Percentiles rank a stretch among this genome's conserved stretches.
Evolutionary conservation across 2,329 filamentous ascomycete genomes (phyloP).

Genomic region (Hortaea werneckii): DNA sequence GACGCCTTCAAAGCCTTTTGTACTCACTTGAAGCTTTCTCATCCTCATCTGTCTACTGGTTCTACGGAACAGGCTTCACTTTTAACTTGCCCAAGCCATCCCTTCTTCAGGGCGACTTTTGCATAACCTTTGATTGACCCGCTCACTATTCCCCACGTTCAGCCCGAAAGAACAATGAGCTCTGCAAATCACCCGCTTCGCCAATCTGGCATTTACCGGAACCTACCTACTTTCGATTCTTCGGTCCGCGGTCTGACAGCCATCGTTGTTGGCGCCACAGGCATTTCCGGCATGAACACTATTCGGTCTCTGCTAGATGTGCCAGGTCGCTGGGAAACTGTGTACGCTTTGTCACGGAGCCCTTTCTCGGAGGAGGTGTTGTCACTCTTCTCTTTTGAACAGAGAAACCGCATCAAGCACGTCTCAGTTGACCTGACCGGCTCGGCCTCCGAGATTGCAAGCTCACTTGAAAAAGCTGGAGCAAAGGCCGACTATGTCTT

Average conservation of each 20-base stretch:
- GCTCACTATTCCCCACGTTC: no score
- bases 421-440: neutral
- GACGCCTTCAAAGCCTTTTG: no score
- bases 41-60: no score
- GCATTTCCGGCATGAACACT: slow-evolving; percentile 40
- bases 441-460: neutral
- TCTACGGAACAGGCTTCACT: no score
- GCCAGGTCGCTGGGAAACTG: slow-evolving; percentile 38
- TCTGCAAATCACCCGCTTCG: neutral
- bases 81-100: no score
- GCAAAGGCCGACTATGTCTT: slow-evolving; percentile 36
- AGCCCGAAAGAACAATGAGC: no score
- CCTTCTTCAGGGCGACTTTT: no score
- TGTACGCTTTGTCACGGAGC: slow-evolving; percentile 31
- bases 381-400: neutral
- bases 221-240: slow-evolving; percentile 34
- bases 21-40: no score
- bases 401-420: neutral
- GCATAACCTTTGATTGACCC: no score
- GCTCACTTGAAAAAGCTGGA: slow-evolving; percentile 17
- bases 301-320: slow-evolving; percentile 35
- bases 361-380: neutral
- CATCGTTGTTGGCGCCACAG: slow-evolving; percentile 41
- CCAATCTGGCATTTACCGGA: slow-evolving; percentile 35
- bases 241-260: slow-evolving; percentile 34